phyloP scores from a whole-genome alignment of 2,329 filamentous ascomycete genomes.

The Penicillium sp. region DNA sequence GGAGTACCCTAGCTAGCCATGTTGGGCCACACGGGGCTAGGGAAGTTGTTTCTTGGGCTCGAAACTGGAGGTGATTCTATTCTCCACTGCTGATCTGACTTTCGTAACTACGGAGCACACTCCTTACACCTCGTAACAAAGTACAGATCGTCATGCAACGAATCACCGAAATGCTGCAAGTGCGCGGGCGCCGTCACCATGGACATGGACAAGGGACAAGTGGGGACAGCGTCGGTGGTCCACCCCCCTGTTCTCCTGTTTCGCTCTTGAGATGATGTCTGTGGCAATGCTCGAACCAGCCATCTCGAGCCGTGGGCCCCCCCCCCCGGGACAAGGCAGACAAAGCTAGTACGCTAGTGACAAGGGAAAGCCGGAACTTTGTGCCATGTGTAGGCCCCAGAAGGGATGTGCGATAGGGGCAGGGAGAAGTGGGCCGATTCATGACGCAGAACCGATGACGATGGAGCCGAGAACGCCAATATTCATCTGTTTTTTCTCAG shows the following conservation, averaged over 20 bases:
- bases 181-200: constrained; percentile 25
- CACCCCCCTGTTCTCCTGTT: background rate
- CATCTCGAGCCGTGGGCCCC: background rate
- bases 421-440: constrained; percentile 7
- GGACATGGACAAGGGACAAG: constrained; percentile 27
- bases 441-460: constrained; percentile 12
- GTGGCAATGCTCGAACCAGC: background rate
- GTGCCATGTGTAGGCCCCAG: constrained; percentile 3
- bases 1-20: background rate
- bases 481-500: background rate
- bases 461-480: background rate
- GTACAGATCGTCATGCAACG: constrained; percentile 14
- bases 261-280: background rate
- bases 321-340: background rate
- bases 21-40: background rate
- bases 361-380: background rate
- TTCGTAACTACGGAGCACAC: background rate
- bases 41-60: background rate
- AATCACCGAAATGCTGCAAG: constrained; percentile 24
- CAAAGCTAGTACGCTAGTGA: background rate
- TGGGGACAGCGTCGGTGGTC: constrained; percentile 12
- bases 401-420: background rate
- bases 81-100: constrained; percentile 3
- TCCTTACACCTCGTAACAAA: background rate
- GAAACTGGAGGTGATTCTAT: constrained; percentile 1